phyloP scores from a whole-genome alignment of 106 monocot genomes.

The Triglochin maritima region DNA sequence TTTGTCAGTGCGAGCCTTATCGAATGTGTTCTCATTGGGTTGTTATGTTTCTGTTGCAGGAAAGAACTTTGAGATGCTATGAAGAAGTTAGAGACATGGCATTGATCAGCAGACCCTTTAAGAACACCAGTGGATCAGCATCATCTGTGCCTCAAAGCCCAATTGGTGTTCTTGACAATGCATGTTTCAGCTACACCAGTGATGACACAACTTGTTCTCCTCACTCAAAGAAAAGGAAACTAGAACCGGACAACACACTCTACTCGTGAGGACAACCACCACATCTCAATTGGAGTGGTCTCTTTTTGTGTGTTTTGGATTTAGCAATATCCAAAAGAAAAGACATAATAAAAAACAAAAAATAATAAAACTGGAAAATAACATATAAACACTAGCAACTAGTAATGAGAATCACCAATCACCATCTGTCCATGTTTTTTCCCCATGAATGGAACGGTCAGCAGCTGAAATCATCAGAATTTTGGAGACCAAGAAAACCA shows the following conservation, averaged over 20 bases:
- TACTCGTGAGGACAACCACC: background rate
- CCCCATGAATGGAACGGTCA: slow-evolving; percentile 12
- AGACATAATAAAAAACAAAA: background rate
- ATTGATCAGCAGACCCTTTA: slow-evolving; percentile 10
- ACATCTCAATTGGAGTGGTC: slow-evolving; percentile 17
- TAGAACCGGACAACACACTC: slow-evolving; percentile 8
- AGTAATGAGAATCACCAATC: slow-evolving; percentile 4
- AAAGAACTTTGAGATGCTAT: slow-evolving; percentile 61
- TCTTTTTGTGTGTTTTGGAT: slow-evolving; percentile 4
- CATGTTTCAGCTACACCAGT: slow-evolving; percentile 63
- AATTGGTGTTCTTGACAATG: slow-evolving; percentile 70
- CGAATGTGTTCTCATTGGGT: background rate
- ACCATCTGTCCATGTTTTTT: slow-evolving; percentile 13
- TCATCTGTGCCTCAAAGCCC: slow-evolving; percentile 62
- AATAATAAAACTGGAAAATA: slow-evolving; percentile 9
- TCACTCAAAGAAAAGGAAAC: slow-evolving; percentile 54
- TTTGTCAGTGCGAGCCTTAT: no score
- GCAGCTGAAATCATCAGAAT: slow-evolving; percentile 8
- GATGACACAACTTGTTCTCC: slow-evolving; percentile 36
- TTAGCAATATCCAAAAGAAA: background rate
- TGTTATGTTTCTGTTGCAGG: slow-evolving; percentile 32
- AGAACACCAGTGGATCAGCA: slow-evolving; percentile 16
- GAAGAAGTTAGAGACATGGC: slow-evolving; percentile 41
- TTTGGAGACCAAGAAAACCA: background rate
- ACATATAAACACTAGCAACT: background rate